A percentile compares a stretch with the other conserved stretches of the same genome.
These are phyloP conservation scores for Linnemannia schmuckeri DNA, from an alignment of 192 early-diverging fungal species.

Conservation along the genomic window DNA sequence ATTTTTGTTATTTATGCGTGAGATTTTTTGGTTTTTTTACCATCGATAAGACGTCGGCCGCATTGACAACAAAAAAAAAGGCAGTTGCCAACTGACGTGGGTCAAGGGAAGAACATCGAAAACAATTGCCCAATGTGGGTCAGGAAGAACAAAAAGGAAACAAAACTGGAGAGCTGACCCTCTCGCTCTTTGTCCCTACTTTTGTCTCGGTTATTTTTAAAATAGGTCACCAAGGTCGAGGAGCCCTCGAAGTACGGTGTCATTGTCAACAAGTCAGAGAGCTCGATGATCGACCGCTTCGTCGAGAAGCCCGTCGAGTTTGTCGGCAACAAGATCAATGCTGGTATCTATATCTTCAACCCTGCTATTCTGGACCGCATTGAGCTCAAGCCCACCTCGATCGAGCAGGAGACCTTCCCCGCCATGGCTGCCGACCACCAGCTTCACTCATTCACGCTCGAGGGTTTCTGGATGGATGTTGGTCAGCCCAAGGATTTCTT, in stretches of 20 bases:
- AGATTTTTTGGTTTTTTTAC: no score
- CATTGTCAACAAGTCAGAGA: conserved; percentile 84
- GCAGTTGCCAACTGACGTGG: no score
- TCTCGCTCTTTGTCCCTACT: not conserved
- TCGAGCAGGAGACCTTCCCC: conserved; percentile 99
- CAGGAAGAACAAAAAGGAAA: not conserved
- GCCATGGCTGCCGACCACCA: conserved; percentile 87
- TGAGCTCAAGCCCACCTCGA: conserved; percentile 94
- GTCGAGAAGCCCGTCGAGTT: conserved; percentile 98
- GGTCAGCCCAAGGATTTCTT: conserved; percentile 99
- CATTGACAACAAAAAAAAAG: no score
- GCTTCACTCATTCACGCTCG: conserved; percentile 94
- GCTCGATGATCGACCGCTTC: conserved; percentile 89
- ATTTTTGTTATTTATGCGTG: no score
- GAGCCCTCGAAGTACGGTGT: conserved; percentile 99
- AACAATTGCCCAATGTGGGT: no score
- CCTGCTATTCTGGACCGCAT: conserved; percentile 92
- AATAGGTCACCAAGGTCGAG: conserved; percentile 91
- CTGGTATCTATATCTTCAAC: conserved; percentile 99
- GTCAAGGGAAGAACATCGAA: no score
- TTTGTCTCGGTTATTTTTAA: not conserved
- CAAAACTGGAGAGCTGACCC: not conserved
- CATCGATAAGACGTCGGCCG: no score
- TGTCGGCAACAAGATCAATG: conserved; percentile 98
- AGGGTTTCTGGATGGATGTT: conserved; percentile 99